Evolutionary conservation across 257 asterid species (phyloP).

Genomic region (Dorcoceras hygrometricum): DNA sequence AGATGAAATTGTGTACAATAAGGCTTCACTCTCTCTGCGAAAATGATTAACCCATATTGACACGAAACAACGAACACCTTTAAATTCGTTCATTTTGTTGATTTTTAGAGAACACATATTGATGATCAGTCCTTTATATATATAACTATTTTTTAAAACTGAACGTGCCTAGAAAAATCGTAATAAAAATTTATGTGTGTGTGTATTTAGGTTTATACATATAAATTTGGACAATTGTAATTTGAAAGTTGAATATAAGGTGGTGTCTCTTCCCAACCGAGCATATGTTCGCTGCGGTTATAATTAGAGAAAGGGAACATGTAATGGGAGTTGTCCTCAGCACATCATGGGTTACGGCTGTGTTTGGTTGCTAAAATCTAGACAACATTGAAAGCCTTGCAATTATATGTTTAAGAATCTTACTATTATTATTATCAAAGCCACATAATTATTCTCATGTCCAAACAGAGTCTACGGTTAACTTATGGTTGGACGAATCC

Average conservation of each 20-base stretch:
- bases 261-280: constrained; percentile 2
- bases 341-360: neutral
- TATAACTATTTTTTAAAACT: too few relatives aligned
- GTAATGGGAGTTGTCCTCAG: neutral
- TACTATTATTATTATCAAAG: neutral
- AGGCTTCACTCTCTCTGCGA: too few relatives aligned
- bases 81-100: too few relatives aligned
- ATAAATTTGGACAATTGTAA: neutral
- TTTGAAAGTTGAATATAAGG: neutral
- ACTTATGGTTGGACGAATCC: neutral
- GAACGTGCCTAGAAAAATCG: too few relatives aligned
- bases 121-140: too few relatives aligned
- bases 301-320: neutral
- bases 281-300: neutral
- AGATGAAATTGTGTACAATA: too few relatives aligned
- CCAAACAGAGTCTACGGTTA: constrained; percentile 1
- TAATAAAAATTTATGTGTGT: too few relatives aligned
- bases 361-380: neutral
- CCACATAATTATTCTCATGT: neutral
- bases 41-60: too few relatives aligned
- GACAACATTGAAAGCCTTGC: neutral
- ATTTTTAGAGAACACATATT: too few relatives aligned
- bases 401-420: constrained; percentile 2
- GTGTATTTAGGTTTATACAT: too few relatives aligned
- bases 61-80: too few relatives aligned